phyloP scores from a whole-genome alignment of 148 eudicot species.

The Rhododendron griersonianum region DNA sequence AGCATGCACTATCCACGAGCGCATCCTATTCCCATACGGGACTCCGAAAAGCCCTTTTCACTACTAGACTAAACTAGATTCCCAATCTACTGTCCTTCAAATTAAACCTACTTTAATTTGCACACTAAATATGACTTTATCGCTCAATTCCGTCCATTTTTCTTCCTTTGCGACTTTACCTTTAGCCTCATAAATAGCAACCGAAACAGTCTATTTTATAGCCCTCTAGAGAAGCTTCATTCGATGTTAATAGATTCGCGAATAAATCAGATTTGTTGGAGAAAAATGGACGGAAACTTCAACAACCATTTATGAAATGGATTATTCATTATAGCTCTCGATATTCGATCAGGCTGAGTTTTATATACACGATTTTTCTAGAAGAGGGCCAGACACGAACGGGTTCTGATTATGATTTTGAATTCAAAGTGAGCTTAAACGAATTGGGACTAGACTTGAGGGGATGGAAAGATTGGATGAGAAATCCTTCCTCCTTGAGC shows the following conservation, averaged over 20 bases:
- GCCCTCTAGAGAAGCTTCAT: too few species aligned
- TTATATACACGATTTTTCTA: not conserved
- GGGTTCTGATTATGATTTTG: not conserved
- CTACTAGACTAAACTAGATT: not conserved
- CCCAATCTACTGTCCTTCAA: not conserved
- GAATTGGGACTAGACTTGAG: not conserved
- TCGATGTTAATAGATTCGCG: not conserved
- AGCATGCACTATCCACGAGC: constrained; percentile 24
- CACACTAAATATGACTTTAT: not conserved
- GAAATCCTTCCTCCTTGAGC: too few species aligned
- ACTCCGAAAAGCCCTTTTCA: not conserved
- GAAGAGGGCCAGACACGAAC: not conserved
- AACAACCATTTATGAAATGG: not conserved
- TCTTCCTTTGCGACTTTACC: not conserved
- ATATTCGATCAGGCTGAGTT: not conserved
- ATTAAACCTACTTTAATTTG: not conserved
- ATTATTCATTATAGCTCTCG: not conserved
- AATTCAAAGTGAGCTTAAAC: not conserved
- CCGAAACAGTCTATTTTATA: too few species aligned
- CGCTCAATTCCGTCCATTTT: not conserved
- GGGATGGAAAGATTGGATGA: too few species aligned
- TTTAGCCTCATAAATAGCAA: not conserved
- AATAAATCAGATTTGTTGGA: not conserved
- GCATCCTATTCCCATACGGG: constrained; percentile 21
- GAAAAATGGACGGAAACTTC: not conserved